Evolutionary conservation across 495 filamentous ascomycete species (phyloP).

Genomic region (Aspergillus funiculosus): DNA sequence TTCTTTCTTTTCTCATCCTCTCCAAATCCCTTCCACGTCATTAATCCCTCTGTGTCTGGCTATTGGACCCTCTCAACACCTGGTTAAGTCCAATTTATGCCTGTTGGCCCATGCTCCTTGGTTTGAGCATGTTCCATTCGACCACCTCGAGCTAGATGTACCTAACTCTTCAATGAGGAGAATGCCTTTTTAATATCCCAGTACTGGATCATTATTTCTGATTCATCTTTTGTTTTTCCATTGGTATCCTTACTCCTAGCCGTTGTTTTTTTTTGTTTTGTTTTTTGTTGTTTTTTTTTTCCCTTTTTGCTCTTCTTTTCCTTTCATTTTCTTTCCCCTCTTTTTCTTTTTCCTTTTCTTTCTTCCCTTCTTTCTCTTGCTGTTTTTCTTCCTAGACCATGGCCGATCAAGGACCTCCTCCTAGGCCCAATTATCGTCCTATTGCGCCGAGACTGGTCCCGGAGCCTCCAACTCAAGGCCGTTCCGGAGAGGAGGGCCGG

Average conservation of each 20-base stretch:
- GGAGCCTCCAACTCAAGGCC: constrained; percentile 14
- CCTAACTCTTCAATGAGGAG: constrained; percentile 8
- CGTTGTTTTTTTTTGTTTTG: not conserved
- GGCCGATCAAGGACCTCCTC: constrained; percentile 26
- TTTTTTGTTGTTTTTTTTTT: not conserved
- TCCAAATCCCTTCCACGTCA: not conserved
- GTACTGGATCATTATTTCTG: constrained; percentile 8
- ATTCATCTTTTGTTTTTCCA: not conserved
- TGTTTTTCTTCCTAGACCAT: constrained; percentile 17
- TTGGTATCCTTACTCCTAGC: not conserved
- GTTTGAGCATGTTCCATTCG: constrained; percentile 8
- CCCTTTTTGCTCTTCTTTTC: not conserved
- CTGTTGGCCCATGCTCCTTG: not conserved
- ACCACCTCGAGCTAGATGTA: constrained; percentile 11
- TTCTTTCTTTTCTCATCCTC: not conserved
- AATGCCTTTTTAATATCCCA: constrained; percentile 11
- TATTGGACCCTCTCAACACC: too few relatives aligned
- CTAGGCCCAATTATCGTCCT: constrained; percentile 24
- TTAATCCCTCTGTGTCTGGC: too few relatives aligned
- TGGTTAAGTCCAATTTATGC: too few relatives aligned
- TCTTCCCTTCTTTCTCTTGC: not conserved
- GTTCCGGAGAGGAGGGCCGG: constrained; percentile 28
- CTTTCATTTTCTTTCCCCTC: not conserved
- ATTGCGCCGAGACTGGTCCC: constrained; percentile 30
- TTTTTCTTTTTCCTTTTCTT: not conserved